Conservation (phyloP, 345 rosid species). For the Eucalyptus curtisii region DNA sequence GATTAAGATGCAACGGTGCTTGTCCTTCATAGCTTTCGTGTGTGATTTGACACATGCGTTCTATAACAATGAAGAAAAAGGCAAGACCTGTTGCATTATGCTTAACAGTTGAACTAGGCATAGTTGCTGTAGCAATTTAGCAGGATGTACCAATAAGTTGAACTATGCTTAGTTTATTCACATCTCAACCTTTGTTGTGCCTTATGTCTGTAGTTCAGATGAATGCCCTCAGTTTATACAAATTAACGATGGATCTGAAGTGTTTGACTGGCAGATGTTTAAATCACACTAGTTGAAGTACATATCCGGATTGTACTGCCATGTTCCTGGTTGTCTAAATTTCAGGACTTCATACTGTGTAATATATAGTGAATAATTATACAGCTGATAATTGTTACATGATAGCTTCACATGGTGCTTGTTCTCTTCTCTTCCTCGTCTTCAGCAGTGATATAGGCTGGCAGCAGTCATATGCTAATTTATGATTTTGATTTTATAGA, state of each 20-base stretch:
- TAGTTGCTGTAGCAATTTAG: neutral
- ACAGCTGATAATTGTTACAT: neutral
- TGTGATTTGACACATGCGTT: neutral
- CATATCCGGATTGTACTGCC: neutral
- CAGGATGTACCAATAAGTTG: neutral
- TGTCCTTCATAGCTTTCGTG: neutral
- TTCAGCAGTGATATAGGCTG: neutral
- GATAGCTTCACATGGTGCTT: neutral
- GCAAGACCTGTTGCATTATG: neutral
- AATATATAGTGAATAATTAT: neutral
- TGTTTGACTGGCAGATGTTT: neutral
- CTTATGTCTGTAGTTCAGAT: neutral
- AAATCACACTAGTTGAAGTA: neutral
- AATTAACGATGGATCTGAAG: neutral
- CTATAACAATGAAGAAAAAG: neutral
- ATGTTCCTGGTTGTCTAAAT: neutral
- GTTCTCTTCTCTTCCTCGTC: neutral
- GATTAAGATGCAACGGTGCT: neutral
- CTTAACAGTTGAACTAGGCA: neutral
- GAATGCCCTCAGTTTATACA: neutral
- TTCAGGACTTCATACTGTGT: neutral
- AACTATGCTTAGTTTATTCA: neutral
- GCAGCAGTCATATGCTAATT: neutral
- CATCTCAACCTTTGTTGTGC: neutral
- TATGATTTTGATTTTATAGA: constrained; percentile 22